These are phyloP conservation scores for Fusarium devonianum DNA, from an alignment of 2,329 filamentous ascomycete species.

Conservation along the genomic window DNA sequence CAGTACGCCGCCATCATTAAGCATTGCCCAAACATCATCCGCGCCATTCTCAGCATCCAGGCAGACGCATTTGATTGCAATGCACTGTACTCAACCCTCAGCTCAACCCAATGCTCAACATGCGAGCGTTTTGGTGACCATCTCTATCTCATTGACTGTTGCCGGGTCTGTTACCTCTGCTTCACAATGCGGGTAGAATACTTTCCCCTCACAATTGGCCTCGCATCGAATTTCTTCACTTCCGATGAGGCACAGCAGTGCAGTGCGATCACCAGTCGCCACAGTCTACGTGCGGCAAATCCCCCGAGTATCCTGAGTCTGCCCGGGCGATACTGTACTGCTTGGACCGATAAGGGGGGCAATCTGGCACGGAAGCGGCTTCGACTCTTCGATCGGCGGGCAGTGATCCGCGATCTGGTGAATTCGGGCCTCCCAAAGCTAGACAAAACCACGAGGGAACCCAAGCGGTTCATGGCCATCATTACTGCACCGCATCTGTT, in stretches of 20 bases:
- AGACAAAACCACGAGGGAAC: slow-evolving; percentile 11
- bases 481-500: slow-evolving; percentile 22
- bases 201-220: slow-evolving; percentile 37
- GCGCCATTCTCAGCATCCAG: slow-evolving; percentile 46
- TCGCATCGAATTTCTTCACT: slow-evolving; percentile 6
- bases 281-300: neutral
- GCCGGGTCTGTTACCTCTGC: slow-evolving; percentile 51
- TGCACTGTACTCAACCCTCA: slow-evolving; percentile 46
- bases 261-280: neutral
- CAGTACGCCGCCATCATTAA: slow-evolving; percentile 45
- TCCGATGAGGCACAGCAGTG: neutral
- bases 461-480: slow-evolving; percentile 24
- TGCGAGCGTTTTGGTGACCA: slow-evolving; percentile 50
- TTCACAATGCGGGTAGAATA: slow-evolving; percentile 43
- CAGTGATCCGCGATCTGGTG: slow-evolving; percentile 1
- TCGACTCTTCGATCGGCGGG: slow-evolving; percentile 16
- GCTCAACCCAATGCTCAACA: slow-evolving; percentile 42
- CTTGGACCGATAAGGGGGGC: neutral
- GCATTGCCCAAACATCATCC: slow-evolving; percentile 44
- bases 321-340: slow-evolving; percentile 15
- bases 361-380: slow-evolving; percentile 5
- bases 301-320: slow-evolving; percentile 10
- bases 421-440: neutral
- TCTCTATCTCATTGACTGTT: slow-evolving; percentile 49
- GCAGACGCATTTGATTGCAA: slow-evolving; percentile 43